Conservation (phyloP, 192 early-diverging fungal species). For the Phycomyces nitens region DNA sequence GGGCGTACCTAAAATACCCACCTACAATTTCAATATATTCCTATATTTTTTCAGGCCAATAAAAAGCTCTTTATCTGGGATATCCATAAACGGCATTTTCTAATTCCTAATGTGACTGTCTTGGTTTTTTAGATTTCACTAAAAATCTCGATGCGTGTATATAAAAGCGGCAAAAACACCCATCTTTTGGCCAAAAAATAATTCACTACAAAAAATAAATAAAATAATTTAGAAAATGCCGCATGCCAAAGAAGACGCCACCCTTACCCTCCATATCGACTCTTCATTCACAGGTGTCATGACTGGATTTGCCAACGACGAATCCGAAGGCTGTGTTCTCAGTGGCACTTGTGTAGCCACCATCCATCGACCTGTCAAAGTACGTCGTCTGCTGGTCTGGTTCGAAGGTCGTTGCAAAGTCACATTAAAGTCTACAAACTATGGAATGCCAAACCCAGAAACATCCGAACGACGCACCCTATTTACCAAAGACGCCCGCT, state of each 20-base stretch:
- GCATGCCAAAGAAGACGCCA: slow-evolving; percentile 20
- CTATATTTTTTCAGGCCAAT: no score
- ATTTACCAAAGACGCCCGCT: background rate
- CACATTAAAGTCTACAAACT: slow-evolving; percentile 5
- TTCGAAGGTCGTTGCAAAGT: slow-evolving; percentile 30
- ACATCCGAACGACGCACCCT: slow-evolving; percentile 6
- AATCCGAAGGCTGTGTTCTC: slow-evolving; percentile 30
- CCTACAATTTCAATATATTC: no score
- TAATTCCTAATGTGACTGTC: no score
- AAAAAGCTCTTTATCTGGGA: no score
- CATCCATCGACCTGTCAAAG: slow-evolving; percentile 12
- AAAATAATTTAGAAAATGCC: background rate
- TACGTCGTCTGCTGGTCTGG: slow-evolving; percentile 23
- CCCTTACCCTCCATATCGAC: slow-evolving; percentile 18
- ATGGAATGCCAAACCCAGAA: slow-evolving; percentile 1
- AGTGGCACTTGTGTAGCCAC: slow-evolving; percentile 14
- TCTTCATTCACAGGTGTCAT: slow-evolving; percentile 28
- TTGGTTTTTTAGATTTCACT: no score
- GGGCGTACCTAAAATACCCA: no score
- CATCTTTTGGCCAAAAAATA: background rate
- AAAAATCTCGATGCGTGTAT: no score
- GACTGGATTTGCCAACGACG: slow-evolving; percentile 23
- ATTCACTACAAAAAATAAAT: no score
- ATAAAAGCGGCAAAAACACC: background rate
- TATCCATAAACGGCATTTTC: no score